phyloP scores from a whole-genome alignment of 129 eudicot genomes.

The Gnaphalium uliginosum region DNA sequence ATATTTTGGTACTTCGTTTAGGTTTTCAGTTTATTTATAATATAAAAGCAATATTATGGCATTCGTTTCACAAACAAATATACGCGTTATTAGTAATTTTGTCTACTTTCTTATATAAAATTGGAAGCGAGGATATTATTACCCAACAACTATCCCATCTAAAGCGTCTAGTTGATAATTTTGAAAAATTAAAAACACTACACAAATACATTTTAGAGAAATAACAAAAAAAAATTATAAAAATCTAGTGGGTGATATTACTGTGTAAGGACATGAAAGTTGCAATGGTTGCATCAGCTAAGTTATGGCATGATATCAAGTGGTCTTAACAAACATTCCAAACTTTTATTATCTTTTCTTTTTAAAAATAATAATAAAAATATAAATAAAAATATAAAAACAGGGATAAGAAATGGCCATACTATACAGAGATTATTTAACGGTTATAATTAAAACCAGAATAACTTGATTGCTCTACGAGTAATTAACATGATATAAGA shows the following conservation, averaged over 20 bases:
- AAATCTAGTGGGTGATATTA: slow-evolving; percentile 15
- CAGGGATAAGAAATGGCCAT: background rate
- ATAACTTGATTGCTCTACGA: background rate
- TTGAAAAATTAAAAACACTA: background rate
- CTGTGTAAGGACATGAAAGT: slow-evolving; percentile 24
- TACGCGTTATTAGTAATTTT: background rate
- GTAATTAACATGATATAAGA: background rate
- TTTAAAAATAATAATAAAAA: background rate
- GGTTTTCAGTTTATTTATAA: too few species aligned
- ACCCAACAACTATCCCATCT: too few species aligned
- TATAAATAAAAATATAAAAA: too few species aligned
- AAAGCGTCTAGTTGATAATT: background rate
- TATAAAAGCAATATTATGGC: background rate
- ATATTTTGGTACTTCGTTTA: background rate
- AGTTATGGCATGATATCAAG: slow-evolving; percentile 25
- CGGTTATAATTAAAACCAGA: background rate
- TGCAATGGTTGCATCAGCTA: slow-evolving; percentile 14
- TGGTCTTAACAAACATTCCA: slow-evolving; percentile 11
- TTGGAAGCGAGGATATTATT: too few species aligned
- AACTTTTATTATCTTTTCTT: background rate
- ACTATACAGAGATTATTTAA: too few species aligned
- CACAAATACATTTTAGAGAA: background rate
- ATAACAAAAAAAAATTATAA: background rate
- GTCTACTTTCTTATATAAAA: too few species aligned
- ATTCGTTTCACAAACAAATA: background rate